These are phyloP conservation scores for Bipolaris gigantea DNA, from an alignment of 2,329 filamentous ascomycete species.

Conservation along the genomic window DNA sequence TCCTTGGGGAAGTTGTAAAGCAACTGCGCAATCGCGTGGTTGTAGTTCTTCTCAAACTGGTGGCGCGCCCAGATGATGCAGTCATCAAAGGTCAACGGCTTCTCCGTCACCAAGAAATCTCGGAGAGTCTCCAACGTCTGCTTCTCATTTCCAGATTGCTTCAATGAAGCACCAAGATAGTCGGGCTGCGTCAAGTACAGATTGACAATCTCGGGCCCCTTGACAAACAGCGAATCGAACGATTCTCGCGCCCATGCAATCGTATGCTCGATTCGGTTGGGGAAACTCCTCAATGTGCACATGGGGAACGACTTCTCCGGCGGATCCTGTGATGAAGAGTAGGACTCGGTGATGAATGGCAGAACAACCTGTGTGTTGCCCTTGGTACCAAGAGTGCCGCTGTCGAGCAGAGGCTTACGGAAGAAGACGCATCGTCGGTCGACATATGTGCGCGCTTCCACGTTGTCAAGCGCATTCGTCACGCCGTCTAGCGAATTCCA, in stretches of 20 bases:
- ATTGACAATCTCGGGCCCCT: conserved; percentile 91
- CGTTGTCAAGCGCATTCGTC: conserved; percentile 96
- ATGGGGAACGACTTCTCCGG: conserved; percentile 99
- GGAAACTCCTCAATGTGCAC: conserved; percentile 96
- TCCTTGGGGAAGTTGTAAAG: conserved; percentile 98
- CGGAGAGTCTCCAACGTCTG: conserved; percentile 87
- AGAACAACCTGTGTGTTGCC: conserved; percentile 97
- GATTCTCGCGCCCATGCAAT: conserved; percentile 97
- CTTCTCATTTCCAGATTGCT: conserved; percentile 94
- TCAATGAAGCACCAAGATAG: conserved; percentile 82
- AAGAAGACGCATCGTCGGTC: conserved; percentile 97
- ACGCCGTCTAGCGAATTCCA: conserved; percentile 87
- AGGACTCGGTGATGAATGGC: conserved; percentile 89
- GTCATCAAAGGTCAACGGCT: conserved; percentile 90
- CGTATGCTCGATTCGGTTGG: conserved; percentile 97
- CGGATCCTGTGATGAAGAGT: conserved; percentile 94
- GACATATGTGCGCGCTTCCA: conserved; percentile 94
- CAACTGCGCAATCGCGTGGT: conserved; percentile 93
- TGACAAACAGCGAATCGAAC: conserved; percentile 92
- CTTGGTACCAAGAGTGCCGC: conserved; percentile 97
- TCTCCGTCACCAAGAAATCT: conserved; percentile 88
- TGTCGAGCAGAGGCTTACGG: conserved; percentile 93
- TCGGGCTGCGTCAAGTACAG: conserved; percentile 89
- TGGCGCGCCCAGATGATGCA: conserved; percentile 94
- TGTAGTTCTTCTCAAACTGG: conserved; percentile 94